Evolutionary conservation across 2,329 filamentous ascomycete species (phyloP).

Genomic region (Penicillium sp.): DNA sequence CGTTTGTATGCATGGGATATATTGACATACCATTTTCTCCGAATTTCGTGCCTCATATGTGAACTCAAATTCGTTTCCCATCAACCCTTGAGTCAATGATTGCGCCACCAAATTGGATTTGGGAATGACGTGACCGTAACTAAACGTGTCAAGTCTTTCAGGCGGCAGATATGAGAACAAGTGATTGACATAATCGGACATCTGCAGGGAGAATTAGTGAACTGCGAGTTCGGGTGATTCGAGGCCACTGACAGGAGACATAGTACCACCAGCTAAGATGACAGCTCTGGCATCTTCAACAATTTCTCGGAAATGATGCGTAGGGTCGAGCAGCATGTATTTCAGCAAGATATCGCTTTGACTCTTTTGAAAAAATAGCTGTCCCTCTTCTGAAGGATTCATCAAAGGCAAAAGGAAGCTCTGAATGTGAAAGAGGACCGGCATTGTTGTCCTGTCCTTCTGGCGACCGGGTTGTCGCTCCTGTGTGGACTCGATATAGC

Average conservation of each 20-base stretch:
- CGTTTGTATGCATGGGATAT: not conserved
- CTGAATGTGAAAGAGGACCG: constrained; percentile 60
- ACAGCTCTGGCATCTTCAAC: constrained; percentile 80
- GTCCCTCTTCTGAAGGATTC: constrained; percentile 70
- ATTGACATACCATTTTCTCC: constrained; percentile 53
- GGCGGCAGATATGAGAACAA: constrained; percentile 71
- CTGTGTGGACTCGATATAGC: constrained; percentile 67
- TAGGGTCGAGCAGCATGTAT: constrained; percentile 87
- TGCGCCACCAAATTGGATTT: constrained; percentile 73
- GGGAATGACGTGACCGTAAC: constrained; percentile 93
- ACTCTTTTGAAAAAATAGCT: constrained; percentile 54
- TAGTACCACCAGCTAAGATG: constrained; percentile 88
- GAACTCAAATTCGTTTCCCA: constrained; percentile 68
- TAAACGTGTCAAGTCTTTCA: constrained; percentile 69
- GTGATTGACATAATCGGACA: constrained; percentile 82
- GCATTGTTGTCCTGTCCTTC: constrained; percentile 39
- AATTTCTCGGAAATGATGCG: constrained; percentile 84
- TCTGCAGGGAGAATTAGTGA: constrained; percentile 43
- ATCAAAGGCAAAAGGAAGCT: constrained; percentile 75
- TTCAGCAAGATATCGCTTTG: constrained; percentile 59
- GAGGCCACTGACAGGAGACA: constrained; percentile 66
- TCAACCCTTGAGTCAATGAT: constrained; percentile 55
- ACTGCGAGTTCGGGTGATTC: not conserved
- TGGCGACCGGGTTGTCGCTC: constrained; percentile 43
- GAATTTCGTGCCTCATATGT: constrained; percentile 74